Evolutionary conservation across 1,139 yeast species (phyloP), one percentile per base, ranked within the genome.

Genomic region (Schizosaccharomyces versatilis): DNA sequence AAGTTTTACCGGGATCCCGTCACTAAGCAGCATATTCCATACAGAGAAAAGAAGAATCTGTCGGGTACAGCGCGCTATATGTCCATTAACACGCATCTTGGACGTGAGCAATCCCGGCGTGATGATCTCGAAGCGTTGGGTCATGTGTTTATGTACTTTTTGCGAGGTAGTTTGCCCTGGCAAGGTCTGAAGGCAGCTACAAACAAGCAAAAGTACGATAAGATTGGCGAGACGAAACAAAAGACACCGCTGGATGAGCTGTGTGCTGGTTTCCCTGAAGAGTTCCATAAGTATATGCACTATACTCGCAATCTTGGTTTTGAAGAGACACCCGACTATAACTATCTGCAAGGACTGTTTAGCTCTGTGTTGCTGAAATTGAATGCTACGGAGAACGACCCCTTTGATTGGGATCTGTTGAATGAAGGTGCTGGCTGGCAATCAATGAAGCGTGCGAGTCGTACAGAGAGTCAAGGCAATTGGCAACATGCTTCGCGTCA

Each of bases 121-220:
- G 98, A 90, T 68, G 98, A 90, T 68, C 77, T 90, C 69, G 98
- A 90, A 70, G 81, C 94, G 61, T 76, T 90, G 68, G 97, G 97
- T 47, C 90, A 90, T 67, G 97, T 90, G 51, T 78, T 90, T 65
- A 85, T 90, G 64, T 90, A 90, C 70, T 90, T 90, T 67, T 80
- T 94, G 68, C 79, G 95, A 60, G 98, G 98, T 44, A 84, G 93
- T 19, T 74, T 90, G 65, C 98, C 98, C 55, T 90, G 98, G 98
- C 98, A 90, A 71, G 98, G 98, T 10, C 77, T 90, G 64, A 86
- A 86, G 68, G 98, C 98, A 40, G 94, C 90, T 52, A 86, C 97
- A 14, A 90, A 90, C 72, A 81, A 94, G 69, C 97, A 84, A 66
- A 90, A 90, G 69, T 90, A 90, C 68, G 97, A 90, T 68, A 88